Conservation (phyloP, 768 basidiomycete genomes). For the Xanthoconium stramineum region DNA sequence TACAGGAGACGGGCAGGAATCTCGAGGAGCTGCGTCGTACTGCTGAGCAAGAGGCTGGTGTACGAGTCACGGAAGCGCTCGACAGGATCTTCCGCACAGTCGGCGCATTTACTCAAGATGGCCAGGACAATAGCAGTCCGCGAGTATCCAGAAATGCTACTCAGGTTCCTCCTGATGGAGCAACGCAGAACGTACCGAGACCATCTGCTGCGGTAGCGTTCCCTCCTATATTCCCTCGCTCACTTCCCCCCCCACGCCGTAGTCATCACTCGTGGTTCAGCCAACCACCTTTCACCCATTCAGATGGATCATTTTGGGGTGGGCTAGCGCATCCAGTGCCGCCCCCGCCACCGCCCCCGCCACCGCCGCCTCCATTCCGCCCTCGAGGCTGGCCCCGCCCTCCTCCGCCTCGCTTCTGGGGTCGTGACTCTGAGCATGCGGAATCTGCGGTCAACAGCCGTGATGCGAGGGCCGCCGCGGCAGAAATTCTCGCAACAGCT, state of each 20-base stretch:
- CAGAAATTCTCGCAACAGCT: slow-evolving; percentile 18
- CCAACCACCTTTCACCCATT: slow-evolving; percentile 8
- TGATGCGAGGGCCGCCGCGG: slow-evolving; percentile 9
- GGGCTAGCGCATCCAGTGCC: slow-evolving; percentile 17
- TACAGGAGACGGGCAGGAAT: slow-evolving; percentile 36
- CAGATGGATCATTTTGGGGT: slow-evolving; percentile 15
- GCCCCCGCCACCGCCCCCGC: slow-evolving; percentile 18
- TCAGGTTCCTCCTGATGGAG: not conserved
- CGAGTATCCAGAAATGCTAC: slow-evolving; percentile 1
- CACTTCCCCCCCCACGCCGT: slow-evolving; percentile 19
- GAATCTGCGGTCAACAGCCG: not conserved
- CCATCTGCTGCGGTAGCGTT: slow-evolving; percentile 6
- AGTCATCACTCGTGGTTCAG: slow-evolving; percentile 26
- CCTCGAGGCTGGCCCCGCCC: slow-evolving; percentile 26
- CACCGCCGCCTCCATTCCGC: not conserved
- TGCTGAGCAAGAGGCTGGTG: slow-evolving; percentile 64
- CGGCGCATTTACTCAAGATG: slow-evolving; percentile 32
- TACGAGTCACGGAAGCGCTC: slow-evolving; percentile 60
- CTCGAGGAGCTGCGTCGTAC: slow-evolving; percentile 43
- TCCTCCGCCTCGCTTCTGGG: slow-evolving; percentile 22
- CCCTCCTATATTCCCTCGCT: slow-evolving; percentile 16
- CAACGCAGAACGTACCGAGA: slow-evolving; percentile 4
- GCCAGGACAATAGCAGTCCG: slow-evolving; percentile 2
- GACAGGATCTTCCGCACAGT: slow-evolving; percentile 56
- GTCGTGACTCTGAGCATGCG: slow-evolving; percentile 2